phyloP scores from a whole-genome alignment of 768 basidiomycete species.

The Lactarius evosmus region DNA sequence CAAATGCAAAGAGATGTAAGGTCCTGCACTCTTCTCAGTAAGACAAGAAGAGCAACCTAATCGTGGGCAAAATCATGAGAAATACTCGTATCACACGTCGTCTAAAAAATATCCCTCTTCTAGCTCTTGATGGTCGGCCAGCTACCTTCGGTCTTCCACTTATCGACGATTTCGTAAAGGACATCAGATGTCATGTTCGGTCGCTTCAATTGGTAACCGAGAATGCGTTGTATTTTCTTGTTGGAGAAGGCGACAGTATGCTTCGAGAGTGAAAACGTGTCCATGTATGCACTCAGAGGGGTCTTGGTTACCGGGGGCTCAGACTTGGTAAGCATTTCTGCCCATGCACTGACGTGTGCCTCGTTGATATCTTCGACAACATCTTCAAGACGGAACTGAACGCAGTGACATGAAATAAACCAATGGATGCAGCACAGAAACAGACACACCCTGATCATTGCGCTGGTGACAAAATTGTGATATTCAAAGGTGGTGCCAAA shows the following conservation, averaged over 20 bases:
- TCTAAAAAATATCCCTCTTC: conserved; percentile 1
- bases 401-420: conserved; percentile 11
- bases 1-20: conserved; percentile 11
- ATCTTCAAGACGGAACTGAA: conserved; percentile 63
- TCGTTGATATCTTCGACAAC: conserved; percentile 82
- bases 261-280: conserved; percentile 66
- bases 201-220: conserved; percentile 62
- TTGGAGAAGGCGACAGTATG: conserved; percentile 67
- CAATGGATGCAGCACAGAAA: not conserved
- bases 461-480: conserved; percentile 65
- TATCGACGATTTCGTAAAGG: conserved; percentile 68
- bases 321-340: conserved; percentile 70
- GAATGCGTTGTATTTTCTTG: conserved; percentile 66
- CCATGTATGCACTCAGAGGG: conserved; percentile 76
- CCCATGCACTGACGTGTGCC: conserved; percentile 78
- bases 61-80: conserved; percentile 23
- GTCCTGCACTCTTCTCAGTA: conserved; percentile 6
- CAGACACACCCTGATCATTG: conserved; percentile 57
- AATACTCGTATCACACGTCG: conserved; percentile 15
- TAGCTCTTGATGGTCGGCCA: conserved; percentile 38
- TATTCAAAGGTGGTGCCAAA: conserved; percentile 83
- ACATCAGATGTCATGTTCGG: conserved; percentile 62
- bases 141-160: conserved; percentile 71
- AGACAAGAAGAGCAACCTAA: conserved; percentile 1
- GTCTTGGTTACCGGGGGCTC: conserved; percentile 69